Base-by-base conservation (phyloP, 2,329 filamentous ascomycete genomes). In the Amylocarpus encephaloides region DNA sequence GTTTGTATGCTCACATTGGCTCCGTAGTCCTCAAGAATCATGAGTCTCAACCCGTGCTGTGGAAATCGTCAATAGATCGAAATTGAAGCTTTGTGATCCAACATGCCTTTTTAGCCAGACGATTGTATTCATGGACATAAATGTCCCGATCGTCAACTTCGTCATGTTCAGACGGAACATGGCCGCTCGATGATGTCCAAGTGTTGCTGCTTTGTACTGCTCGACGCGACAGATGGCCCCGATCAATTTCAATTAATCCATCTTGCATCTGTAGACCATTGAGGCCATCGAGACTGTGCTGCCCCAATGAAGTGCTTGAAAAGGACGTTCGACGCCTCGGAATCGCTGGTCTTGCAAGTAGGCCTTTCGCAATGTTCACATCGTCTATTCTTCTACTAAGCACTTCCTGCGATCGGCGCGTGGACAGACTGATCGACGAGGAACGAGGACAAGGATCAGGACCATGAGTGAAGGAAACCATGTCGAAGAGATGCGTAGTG, bases 71-170 rank as follows among this genome's bases (percentile, higher is more conserved):
- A 59, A 52, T 19, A 42, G 11, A 29, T 13, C 12, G 11, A 13
- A 26, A 30, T 6, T n/a, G 3, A 15, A 3, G 22, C 1, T 12
- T 34, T 15, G 12, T 16, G 4, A 22, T 3, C n/a, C 16, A 16
- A 30, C 1, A 30, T 53, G 82, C 80, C 73, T 78, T 78, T 49
- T 70, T 73, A 2, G 82, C 81, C 5, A 84, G 63, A 4, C 72
- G 69, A 62, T 85, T 85, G 64, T 83, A 85, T 57, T 82, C 77
- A 6, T 73, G 59, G 5, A 83, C 63, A 61, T 78, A 79, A 2
- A 66, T 59, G 1, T 67, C 62, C 29, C 78, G 70, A 47, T 76
- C 71, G 33, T 75, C 72, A 13, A 74, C 63, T 29, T 75, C 73
- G 36, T 79, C 77, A 3, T 67, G 67, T 47, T 80, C 76, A 16